Evolutionary conservation across 2,329 filamentous ascomycete genomes (phyloP).

Genomic region (Sarocladiaceae sp.): DNA sequence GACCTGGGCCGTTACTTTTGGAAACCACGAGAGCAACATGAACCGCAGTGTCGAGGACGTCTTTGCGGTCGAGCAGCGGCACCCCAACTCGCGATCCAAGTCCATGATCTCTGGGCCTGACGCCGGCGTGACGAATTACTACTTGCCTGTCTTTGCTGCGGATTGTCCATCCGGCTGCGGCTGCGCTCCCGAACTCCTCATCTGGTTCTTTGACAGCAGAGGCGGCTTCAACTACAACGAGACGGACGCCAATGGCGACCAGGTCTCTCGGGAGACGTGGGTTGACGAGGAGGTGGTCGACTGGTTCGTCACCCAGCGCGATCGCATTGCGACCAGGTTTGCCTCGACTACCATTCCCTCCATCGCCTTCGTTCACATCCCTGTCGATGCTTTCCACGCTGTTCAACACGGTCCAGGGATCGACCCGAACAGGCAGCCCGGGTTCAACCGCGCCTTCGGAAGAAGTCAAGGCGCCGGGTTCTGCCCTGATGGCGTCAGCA

Average conservation of each 20-base stretch:
- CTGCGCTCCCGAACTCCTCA: conserved; percentile 34
- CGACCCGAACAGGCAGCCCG: conserved; percentile 22
- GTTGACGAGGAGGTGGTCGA: conserved; percentile 35
- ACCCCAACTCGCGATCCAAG: conserved; percentile 17
- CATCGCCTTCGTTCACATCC: conserved; percentile 44
- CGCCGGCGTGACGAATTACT: conserved; percentile 36
- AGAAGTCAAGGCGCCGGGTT: conserved; percentile 26
- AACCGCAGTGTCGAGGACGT: conserved; percentile 15
- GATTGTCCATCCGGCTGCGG: conserved; percentile 19
- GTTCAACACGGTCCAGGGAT: conserved; percentile 19
- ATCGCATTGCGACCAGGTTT: conserved; percentile 18
- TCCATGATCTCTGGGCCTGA: conserved; percentile 15
- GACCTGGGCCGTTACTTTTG: conserved; percentile 52
- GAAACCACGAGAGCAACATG: conserved; percentile 49
- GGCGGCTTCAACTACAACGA: conserved; percentile 46
- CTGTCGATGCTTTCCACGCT: conserved; percentile 23
- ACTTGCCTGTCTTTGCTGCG: conserved; percentile 31
- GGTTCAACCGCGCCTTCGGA: conserved; percentile 27
- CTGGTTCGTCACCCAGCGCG: conserved; percentile 33
- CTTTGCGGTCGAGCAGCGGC: conserved; percentile 18
- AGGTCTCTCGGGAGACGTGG: conserved; percentile 31
- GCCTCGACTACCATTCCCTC: conserved; percentile 31
- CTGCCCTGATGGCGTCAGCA: conserved; percentile 19
- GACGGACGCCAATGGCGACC: conserved; percentile 12
- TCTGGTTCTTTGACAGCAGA: conserved; percentile 67